phyloP scores from a whole-genome alignment of 257 asterid genomes.

The Penstemon eatonii region DNA sequence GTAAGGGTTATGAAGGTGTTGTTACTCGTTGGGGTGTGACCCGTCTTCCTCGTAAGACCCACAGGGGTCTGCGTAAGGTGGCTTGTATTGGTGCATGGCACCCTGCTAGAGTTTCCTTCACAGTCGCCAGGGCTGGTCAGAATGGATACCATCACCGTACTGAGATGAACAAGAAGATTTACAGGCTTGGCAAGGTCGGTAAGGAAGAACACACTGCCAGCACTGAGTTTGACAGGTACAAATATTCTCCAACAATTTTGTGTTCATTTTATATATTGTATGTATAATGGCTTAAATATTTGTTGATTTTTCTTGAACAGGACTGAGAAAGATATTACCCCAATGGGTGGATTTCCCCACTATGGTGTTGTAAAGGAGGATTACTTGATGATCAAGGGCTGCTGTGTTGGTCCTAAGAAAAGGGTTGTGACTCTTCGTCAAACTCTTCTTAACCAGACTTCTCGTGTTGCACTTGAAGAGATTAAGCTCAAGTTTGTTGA shows the following conservation, averaged over 20 bases:
- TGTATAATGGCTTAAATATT: neutral
- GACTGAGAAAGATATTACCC: constrained; percentile 84
- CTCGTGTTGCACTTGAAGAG: constrained; percentile 71
- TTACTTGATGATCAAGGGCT: constrained; percentile 73
- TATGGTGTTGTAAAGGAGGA: constrained; percentile 80
- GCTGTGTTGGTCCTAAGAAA: constrained; percentile 84
- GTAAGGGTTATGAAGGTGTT: constrained; percentile 66
- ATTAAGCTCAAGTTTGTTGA: constrained; percentile 74
- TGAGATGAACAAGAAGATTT: constrained; percentile 63
- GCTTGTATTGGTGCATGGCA: constrained; percentile 75
- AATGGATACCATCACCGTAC: constrained; percentile 69
- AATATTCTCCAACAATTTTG: neutral
- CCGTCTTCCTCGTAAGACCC: constrained; percentile 63
- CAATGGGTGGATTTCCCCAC: constrained; percentile 85
- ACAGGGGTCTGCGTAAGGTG: constrained; percentile 68
- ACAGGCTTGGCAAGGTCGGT: constrained; percentile 60
- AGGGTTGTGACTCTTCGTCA: constrained; percentile 80
- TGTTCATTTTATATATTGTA: too few relatives aligned
- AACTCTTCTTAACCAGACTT: constrained; percentile 72
- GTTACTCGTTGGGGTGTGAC: constrained; percentile 81
- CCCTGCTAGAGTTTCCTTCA: constrained; percentile 62
- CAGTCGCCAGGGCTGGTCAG: constrained; percentile 68
- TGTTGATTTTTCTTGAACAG: constrained; percentile 27
- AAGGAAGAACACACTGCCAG: constrained; percentile 46
- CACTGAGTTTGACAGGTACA: constrained; percentile 57